These are phyloP conservation scores for Acer saccharum DNA, from an alignment of 345 rosid species.

Conservation along the genomic window DNA sequence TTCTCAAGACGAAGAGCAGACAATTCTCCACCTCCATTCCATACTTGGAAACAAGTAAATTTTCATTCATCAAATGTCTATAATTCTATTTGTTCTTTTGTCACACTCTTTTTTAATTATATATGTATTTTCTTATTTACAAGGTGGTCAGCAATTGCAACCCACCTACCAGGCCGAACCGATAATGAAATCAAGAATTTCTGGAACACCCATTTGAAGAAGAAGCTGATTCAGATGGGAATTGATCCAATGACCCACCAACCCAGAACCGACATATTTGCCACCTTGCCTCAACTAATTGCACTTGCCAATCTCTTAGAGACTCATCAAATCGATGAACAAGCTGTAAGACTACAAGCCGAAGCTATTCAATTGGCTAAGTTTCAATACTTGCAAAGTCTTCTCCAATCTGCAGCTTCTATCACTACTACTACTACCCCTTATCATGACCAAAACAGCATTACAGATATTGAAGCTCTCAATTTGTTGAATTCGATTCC, in stretches of 20 bases:
- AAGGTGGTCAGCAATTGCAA: slow-evolving; percentile 77
- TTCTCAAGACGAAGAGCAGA: slow-evolving; percentile 76
- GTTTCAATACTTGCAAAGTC: slow-evolving; percentile 47
- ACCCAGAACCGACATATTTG: slow-evolving; percentile 65
- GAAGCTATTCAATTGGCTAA: slow-evolving; percentile 54
- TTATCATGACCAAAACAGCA: slow-evolving; percentile 25
- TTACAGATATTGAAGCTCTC: slow-evolving; percentile 40
- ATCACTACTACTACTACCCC: slow-evolving; percentile 15
- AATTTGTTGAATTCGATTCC: slow-evolving; percentile 28
- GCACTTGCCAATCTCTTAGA: slow-evolving; percentile 56
- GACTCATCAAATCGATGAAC: slow-evolving; percentile 42
- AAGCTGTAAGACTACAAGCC: slow-evolving; percentile 52
- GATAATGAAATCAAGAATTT: slow-evolving; percentile 72
- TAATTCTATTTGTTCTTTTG: slow-evolving; percentile 12
- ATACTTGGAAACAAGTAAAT: slow-evolving; percentile 74
- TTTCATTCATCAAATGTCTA: not conserved
- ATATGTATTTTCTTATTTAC: not conserved
- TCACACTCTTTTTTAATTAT: not conserved
- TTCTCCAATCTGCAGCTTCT: slow-evolving; percentile 41
- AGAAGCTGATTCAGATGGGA: slow-evolving; percentile 83
- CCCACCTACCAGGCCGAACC: slow-evolving; percentile 63
- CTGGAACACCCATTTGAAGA: slow-evolving; percentile 76
- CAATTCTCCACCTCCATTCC: slow-evolving; percentile 77
- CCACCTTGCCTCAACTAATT: slow-evolving; percentile 57
- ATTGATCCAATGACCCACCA: slow-evolving; percentile 80